Evolutionary conservation across 192 early-diverging fungal genomes (phyloP).

Genomic region (Pecoramyces ruminantium): DNA sequence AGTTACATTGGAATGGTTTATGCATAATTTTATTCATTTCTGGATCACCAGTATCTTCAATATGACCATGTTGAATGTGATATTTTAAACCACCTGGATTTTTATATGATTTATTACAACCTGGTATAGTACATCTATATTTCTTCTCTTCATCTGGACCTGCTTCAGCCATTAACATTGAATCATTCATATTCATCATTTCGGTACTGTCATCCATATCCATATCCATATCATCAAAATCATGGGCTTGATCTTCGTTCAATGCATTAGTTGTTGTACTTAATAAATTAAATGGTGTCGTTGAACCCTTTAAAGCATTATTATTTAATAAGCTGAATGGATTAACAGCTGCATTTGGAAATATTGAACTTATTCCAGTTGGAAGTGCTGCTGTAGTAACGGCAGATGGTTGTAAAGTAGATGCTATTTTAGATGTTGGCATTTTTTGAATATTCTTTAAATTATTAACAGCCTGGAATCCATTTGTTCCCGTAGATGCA

Average conservation of each 20-base stretch:
- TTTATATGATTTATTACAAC: conserved; percentile 93
- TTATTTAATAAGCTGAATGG: no score
- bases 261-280: neutral
- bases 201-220: neutral
- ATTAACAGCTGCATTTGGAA: neutral
- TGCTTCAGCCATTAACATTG: neutral
- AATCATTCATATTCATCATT: neutral
- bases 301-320: neutral
- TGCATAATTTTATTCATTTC: conserved; percentile 39
- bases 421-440: neutral
- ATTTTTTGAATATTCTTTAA: neutral
- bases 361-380: neutral
- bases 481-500: neutral
- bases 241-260: neutral
- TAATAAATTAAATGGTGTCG: neutral
- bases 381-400: neutral
- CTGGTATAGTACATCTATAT: conserved; percentile 68
- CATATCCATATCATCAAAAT: neutral
- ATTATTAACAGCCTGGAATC: neutral
- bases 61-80: conserved; percentile 88
- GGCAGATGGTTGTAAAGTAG: neutral
- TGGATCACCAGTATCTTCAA: conserved; percentile 37
- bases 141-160: conserved; percentile 48
- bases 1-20: conserved; percentile 51
- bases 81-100: conserved; percentile 98